Evolutionary conservation across 495 filamentous ascomycete species (phyloP).

Genomic region (Penicillium alfredii): DNA sequence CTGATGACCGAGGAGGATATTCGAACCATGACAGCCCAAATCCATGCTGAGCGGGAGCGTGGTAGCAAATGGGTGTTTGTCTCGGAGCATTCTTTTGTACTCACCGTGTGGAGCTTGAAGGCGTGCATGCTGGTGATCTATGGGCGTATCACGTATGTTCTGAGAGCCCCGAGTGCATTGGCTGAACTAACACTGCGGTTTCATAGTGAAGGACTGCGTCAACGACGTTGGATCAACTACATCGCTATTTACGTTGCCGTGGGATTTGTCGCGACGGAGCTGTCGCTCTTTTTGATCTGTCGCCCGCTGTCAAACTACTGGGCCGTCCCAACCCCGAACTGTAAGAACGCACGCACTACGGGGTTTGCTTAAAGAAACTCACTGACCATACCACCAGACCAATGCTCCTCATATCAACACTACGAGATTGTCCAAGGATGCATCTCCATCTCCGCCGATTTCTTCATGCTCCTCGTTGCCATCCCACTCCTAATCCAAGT

Average conservation of each 20-base stretch:
- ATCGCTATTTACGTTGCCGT: constrained; percentile 50
- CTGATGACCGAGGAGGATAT: constrained; percentile 41
- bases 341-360: constrained; percentile 15
- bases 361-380: too few relatives aligned
- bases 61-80: constrained; percentile 55
- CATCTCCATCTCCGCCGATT: constrained; percentile 61
- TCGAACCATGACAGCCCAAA: constrained; percentile 29
- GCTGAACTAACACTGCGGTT: too few relatives aligned
- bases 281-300: constrained; percentile 60
- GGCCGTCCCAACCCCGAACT: constrained; percentile 43
- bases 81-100: constrained; percentile 48
- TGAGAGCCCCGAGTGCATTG: too few relatives aligned
- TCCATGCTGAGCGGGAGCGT: constrained; percentile 35
- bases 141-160: constrained; percentile 44
- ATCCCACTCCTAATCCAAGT: constrained; percentile 56
- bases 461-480: constrained; percentile 58
- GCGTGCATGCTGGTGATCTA: constrained; percentile 53
- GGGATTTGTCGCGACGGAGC: constrained; percentile 53
- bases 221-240: constrained; percentile 38
- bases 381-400: constrained; percentile 20
- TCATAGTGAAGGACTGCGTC: constrained; percentile 32
- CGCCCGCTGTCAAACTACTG: constrained; percentile 56
- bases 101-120: constrained; percentile 47
- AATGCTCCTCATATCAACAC: constrained; percentile 48
- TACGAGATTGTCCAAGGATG: constrained; percentile 47